phyloP scores from a whole-genome alignment of 257 asterid species.

The Fraxinus pennsylvanica region DNA sequence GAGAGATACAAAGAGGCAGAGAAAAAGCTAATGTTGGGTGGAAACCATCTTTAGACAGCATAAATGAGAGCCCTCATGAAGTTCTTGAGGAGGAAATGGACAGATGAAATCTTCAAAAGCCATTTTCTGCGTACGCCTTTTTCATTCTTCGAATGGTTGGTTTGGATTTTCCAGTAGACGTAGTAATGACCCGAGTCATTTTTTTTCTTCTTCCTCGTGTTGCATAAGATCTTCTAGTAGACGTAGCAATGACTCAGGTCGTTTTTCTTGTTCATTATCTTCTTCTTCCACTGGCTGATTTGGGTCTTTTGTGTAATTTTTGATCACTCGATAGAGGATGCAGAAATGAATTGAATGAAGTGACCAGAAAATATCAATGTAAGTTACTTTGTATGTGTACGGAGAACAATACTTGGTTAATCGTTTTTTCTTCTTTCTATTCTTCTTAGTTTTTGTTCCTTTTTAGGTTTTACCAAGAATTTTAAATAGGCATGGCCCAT shows the following conservation, averaged over 20 bases:
- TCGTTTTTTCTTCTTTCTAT: neutral
- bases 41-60: conserved; percentile 6
- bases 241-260: no score
- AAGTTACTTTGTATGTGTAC: no score
- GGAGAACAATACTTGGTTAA: no score
- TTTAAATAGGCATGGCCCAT: neutral
- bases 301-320: neutral
- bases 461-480: neutral
- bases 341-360: neutral
- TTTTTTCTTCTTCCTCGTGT: neutral
- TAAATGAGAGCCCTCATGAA: neutral
- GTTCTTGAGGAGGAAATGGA: neutral
- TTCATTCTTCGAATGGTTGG: no score
- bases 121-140: no score
- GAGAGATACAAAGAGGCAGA: conserved; percentile 7
- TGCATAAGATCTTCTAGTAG: no score
- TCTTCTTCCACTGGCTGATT: neutral
- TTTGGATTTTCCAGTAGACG: neutral
- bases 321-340: neutral
- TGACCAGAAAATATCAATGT: no score
- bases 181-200: neutral
- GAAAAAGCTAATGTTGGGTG: neutral
- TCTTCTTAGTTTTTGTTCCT: neutral
- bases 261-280: no score
- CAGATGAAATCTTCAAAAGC: neutral